phyloP scores from a whole-genome alignment of 805 yeast genomes.

The Saturnispora hagleri region DNA sequence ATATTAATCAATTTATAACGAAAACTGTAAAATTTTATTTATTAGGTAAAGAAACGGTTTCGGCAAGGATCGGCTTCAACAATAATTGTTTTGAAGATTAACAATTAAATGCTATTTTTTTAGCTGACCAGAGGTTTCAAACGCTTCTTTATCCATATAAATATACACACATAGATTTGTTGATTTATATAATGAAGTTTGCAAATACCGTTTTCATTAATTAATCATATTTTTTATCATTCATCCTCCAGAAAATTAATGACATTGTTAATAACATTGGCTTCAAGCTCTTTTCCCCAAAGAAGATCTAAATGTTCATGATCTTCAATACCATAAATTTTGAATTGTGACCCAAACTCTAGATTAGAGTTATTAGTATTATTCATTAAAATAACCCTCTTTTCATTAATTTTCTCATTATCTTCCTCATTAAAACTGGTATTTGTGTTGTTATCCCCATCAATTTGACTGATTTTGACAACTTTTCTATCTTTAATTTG shows the following conservation, averaged over 20 bases:
- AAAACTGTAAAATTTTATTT: too few relatives aligned
- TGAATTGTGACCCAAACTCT: neutral
- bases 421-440: neutral
- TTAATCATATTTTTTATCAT: too few relatives aligned
- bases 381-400: neutral
- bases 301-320: constrained; percentile 89
- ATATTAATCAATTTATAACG: too few relatives aligned
- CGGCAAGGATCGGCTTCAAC: too few relatives aligned
- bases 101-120: too few relatives aligned
- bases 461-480: constrained; percentile 3
- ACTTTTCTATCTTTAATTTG: constrained; percentile 6
- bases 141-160: too few relatives aligned
- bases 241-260: constrained; percentile 19
- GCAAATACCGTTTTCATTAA: too few relatives aligned
- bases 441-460: constrained; percentile 3
- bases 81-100: too few relatives aligned
- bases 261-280: constrained; percentile 36
- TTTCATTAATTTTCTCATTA: neutral
- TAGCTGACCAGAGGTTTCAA: too few relatives aligned
- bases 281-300: constrained; percentile 75
- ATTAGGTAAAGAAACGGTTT: too few relatives aligned
- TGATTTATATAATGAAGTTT: too few relatives aligned
- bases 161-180: too few relatives aligned
- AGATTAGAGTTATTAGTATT: neutral
- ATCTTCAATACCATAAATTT: constrained; percentile 42